Evolutionary conservation across 768 basidiomycete species (phyloP).

Genomic region (Suillus lakei): DNA sequence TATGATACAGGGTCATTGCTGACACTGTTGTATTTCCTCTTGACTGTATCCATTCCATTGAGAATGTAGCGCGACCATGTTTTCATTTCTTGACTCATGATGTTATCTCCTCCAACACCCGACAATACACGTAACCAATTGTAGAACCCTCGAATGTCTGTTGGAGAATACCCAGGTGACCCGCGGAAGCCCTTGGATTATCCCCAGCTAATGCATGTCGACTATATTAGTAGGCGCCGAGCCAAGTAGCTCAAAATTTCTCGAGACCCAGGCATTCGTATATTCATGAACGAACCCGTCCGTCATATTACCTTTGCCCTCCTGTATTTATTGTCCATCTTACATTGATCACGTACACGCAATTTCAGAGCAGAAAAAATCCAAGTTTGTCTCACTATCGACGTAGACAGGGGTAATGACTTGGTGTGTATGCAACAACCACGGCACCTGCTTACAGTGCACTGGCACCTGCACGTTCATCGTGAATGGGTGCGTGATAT

Average conservation of each 20-base stretch:
- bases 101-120: neutral
- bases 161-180: neutral
- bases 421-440: conserved; percentile 20
- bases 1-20: neutral
- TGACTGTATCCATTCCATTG: neutral
- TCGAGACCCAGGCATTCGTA: neutral
- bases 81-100: neutral
- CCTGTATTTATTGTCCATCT: neutral
- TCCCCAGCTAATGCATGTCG: neutral
- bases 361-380: conserved; percentile 20
- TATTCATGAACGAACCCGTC: neutral
- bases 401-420: conserved; percentile 12
- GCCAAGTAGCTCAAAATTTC: neutral
- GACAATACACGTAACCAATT: neutral
- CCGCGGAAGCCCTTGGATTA: neutral
- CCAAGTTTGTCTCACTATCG: conserved; percentile 24
- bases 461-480: conserved; percentile 46
- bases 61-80: neutral
- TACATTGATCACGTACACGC: neutral
- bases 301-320: neutral
- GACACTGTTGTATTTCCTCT: neutral
- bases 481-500: neutral
- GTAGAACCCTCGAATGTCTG: neutral
- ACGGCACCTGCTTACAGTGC: conserved; percentile 41
- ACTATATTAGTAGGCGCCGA: neutral